Percentiles rank a stretch among this genome's conserved stretches.
phyloP scores from a whole-genome alignment of 768 basidiomycete species.

The Neoboletus magnificus region DNA sequence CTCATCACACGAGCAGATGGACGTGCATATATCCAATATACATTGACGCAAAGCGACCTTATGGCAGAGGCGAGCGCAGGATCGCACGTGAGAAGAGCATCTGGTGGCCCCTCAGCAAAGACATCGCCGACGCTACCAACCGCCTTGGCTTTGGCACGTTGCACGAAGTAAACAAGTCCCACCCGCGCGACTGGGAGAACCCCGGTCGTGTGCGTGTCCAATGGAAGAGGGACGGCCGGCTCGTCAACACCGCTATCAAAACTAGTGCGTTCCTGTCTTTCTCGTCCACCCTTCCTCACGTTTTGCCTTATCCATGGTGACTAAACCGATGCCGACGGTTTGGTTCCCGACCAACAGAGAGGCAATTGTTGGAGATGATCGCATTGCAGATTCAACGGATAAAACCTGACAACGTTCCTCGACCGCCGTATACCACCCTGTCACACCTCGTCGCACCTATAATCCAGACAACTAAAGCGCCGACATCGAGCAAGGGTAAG shows the following conservation, averaged over 20 bases:
- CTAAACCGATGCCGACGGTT: neutral
- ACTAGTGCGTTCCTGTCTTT: conserved; percentile 56
- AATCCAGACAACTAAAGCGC: conserved; percentile 30
- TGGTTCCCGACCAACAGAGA: conserved; percentile 48
- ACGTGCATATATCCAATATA: conserved; percentile 96
- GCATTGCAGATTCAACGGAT: conserved; percentile 66
- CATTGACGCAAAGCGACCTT: conserved; percentile 91
- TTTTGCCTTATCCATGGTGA: neutral
- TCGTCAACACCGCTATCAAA: conserved; percentile 66
- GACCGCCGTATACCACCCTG: conserved; percentile 53
- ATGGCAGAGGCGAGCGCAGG: conserved; percentile 78
- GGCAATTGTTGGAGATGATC: conserved; percentile 73
- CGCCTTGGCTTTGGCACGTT: conserved; percentile 75
- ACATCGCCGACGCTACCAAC: conserved; percentile 82
- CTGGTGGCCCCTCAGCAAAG: conserved; percentile 95
- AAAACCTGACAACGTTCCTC: conserved; percentile 69
- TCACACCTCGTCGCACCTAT: conserved; percentile 28
- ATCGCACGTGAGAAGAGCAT: conserved; percentile 74
- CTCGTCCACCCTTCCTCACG: neutral
- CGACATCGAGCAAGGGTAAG: conserved; percentile 46
- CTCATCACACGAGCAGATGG: conserved; percentile 58
- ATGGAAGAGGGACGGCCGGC: conserved; percentile 76
- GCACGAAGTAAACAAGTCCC: conserved; percentile 86
- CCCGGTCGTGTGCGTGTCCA: conserved; percentile 93
- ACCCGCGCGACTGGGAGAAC: conserved; percentile 98